phyloP scores from a whole-genome alignment of 192 early-diverging fungal species.

The Rhizoclosmatium sp. region DNA sequence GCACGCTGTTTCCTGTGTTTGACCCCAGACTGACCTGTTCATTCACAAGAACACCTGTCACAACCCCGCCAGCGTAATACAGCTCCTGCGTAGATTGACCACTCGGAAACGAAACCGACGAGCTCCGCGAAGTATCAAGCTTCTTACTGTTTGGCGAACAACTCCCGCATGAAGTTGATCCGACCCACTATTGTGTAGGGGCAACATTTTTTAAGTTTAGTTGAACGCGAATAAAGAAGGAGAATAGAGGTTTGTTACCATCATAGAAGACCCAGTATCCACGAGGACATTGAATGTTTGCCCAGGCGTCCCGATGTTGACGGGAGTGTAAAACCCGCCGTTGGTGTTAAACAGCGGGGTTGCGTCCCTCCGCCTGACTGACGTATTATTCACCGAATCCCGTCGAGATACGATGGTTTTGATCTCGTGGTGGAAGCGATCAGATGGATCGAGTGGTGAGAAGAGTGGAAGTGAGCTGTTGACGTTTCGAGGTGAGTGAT shows the following conservation, averaged over 20 bases:
- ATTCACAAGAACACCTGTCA: not conserved
- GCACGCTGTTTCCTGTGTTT: too few species aligned
- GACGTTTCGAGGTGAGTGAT: too few species aligned
- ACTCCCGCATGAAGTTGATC: not conserved
- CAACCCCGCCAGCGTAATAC: not conserved
- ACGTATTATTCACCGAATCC: too few species aligned
- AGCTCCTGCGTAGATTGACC: not conserved
- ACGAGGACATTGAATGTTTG: slow-evolving; percentile 3
- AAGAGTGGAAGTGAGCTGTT: too few species aligned
- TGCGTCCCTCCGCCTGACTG: not conserved
- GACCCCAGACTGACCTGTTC: not conserved
- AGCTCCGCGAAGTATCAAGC: not conserved
- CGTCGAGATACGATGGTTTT: too few species aligned
- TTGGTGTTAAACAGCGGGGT: not conserved
- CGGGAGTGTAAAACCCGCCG: slow-evolving; percentile 7
- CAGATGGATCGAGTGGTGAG: too few species aligned
- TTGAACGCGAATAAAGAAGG: not conserved
- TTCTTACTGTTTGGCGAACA: not conserved
- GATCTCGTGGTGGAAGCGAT: too few species aligned
- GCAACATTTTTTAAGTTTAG: not conserved
- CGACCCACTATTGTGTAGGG: not conserved
- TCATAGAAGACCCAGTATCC: slow-evolving; percentile 25
- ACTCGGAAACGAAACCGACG: not conserved
- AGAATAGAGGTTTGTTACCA: not conserved
- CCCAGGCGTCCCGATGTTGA: slow-evolving; percentile 9